Base-by-base conservation (phyloP, 176 grass and related monocot genomes). In the Secale cereale region DNA sequence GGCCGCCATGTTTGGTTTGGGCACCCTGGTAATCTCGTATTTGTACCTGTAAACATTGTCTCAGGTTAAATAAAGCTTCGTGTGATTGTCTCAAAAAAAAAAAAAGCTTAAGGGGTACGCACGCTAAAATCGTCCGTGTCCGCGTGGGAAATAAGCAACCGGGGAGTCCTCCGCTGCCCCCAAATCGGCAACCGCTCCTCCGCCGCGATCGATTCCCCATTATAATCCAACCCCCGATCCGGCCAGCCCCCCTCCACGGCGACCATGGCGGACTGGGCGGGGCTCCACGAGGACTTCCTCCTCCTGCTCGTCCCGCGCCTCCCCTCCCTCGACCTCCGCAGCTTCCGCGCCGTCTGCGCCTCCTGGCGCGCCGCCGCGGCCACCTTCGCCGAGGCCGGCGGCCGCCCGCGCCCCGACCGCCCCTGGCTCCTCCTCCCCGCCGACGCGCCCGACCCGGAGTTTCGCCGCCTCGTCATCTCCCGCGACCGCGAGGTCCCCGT, bases 391-490 rank as follows among this genome's bases (percentile, higher is more conserved):
- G 26, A 25, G n/a, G 62, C 30, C 39, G 17, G 62, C 13, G 64
- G 83, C 39, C 56, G 65, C 30, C 83, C 72, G 37, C 76, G 19
- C 12, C 59, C 76, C 29, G 89, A 86, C 74, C 41, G 80, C 41
- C 89, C 89, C 56, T 91, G 76, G 89, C 76, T 91, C 17, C 59
- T 84, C 19, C 66, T 91, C 62, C 85, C 89, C 81, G 60, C 76
- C 0, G 69, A 86, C 6, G 56, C 45, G 5, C 0, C 81, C 22
- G 61, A 59, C 26, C 43, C 67, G 1, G 67, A 68, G 36, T 70
- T 8, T 19, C 20, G 77, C 39, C 81, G 77, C 32, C 22, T 88
- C 57, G 0, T 56, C 31, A 74, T 85, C 25, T 19, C 30, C 72
- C 17, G 72, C 40, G 78, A 90, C 83, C 13, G 56, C 8, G 88